Evolutionary conservation across 2,329 filamentous ascomycete species (phyloP), one percentile per base, ranked within the genome.

Genomic region (Thielaviopsis punctulata): DNA sequence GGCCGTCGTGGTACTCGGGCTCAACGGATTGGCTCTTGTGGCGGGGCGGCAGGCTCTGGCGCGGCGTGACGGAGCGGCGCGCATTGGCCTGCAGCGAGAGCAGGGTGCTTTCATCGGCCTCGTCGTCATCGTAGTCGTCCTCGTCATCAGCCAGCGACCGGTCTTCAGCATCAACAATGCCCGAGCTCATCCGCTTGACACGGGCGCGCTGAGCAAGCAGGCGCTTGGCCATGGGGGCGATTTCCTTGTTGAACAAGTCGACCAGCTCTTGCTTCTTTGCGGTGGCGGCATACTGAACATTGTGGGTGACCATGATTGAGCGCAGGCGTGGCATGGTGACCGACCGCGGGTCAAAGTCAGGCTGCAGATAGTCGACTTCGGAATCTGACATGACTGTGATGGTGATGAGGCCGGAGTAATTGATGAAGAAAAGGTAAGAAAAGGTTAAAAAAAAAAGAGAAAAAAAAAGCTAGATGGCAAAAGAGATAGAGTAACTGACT

Each of bases 261-360:
- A 98, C 74, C 21, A 98, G 79, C 62, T 94, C 83, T 0, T 79
- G 71, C 70, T 98, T 98, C 70, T 96, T 98, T 12, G 92, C 88
- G 4, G 82, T 89, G 0, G 86, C 82, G 4, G 89, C 83, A 63
- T 95, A 96, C 36, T 79, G 69, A 61, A 96, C 72, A 63, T 88
- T 84, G 69, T 98, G 86, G 58, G 80, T 84, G 61, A 96, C 85
- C 54, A 98, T 79, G 58, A 96, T 93, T 48, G 85, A 90, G 61
- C 92, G 86, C 60, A 98, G 73, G 45, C 84, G 84, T 24, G 92
- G 88, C 48, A 96, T 80, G 1, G 88, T 96, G 57, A 96, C 77
- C 57, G 76, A 79, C 62, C 76, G 75, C 19, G 92, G 80, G 64
- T 98, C 87, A 64, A 95, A 96, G 60, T 78, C 86, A 52, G 86